These are phyloP conservation scores for Phaseolus lunatus DNA, from an alignment of 306 rosid species.

Conservation along the genomic window DNA sequence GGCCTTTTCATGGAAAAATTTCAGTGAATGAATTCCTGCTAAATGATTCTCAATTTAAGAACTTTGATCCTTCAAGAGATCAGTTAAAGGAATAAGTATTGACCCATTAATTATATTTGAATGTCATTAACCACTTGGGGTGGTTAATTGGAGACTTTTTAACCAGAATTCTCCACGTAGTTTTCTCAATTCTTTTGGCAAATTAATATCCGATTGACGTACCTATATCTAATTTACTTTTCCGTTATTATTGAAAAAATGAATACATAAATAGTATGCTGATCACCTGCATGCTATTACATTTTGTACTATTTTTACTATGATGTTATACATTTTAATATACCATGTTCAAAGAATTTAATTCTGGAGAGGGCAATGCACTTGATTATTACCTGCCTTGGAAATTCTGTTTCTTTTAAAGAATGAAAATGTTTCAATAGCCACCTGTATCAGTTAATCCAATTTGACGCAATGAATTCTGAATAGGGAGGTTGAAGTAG, in stretches of 20 bases:
- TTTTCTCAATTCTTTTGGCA: neutral
- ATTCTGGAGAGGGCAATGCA: conserved; percentile 14
- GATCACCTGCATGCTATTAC: conserved; percentile 19
- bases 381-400: neutral
- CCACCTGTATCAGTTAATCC: neutral
- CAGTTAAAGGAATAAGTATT: conserved; percentile 2
- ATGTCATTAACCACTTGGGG: conserved; percentile 1
- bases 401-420: neutral
- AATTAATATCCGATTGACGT: neutral
- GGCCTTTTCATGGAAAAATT: neutral
- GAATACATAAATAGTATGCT: neutral
- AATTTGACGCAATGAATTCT: conserved; percentile 15
- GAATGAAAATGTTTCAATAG: neutral
- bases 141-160: neutral
- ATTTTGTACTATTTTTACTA: neutral
- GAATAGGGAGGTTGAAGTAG: conserved; percentile 22
- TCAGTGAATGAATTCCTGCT: neutral
- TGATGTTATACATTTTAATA: conserved; percentile 15
- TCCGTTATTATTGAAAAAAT: neutral
- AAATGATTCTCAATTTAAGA: conserved; percentile 9
- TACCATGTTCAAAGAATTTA: conserved; percentile 35
- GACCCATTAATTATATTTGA: neutral
- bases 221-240: neutral
- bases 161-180: neutral
- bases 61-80: conserved; percentile 26